These are phyloP conservation scores for Solanum bulbocastanum DNA, from an alignment of 257 asterid genomes.

Conservation along the genomic window DNA sequence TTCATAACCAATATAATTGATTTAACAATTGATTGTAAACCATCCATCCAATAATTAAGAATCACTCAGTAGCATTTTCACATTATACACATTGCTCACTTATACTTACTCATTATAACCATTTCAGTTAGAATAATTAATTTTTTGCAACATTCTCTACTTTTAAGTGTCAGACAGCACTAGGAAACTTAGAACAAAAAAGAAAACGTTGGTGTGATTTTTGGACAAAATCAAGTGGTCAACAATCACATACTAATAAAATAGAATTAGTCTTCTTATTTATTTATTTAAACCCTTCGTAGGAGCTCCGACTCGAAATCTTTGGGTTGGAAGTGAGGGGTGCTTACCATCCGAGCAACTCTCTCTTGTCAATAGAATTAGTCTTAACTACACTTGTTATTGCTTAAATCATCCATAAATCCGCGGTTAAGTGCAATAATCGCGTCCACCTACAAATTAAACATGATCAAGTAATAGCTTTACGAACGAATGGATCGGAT, in stretches of 20 bases:
- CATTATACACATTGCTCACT: neutral
- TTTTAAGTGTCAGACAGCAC: neutral
- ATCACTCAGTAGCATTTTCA: neutral
- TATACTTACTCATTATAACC: no score
- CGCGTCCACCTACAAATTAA: neutral
- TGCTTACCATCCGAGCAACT: no score
- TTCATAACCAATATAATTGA: no score
- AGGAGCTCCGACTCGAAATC: no score
- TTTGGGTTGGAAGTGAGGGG: no score
- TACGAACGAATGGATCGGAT: no score
- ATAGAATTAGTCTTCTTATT: neutral
- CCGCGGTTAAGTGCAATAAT: neutral
- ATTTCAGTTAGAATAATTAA: no score
- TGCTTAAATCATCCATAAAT: neutral
- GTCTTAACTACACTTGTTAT: neutral
- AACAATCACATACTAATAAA: neutral
- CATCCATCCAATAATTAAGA: neutral
- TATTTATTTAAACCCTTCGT: no score
- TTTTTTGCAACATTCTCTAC: neutral
- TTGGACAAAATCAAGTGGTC: neutral
- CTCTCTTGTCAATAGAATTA: neutral
- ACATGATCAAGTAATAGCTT: no score
- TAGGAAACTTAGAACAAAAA: neutral
- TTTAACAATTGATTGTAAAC: neutral
- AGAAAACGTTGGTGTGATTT: neutral